phyloP scores from a whole-genome alignment of 2,329 filamentous ascomycete species.

The Thelonectria olida region DNA sequence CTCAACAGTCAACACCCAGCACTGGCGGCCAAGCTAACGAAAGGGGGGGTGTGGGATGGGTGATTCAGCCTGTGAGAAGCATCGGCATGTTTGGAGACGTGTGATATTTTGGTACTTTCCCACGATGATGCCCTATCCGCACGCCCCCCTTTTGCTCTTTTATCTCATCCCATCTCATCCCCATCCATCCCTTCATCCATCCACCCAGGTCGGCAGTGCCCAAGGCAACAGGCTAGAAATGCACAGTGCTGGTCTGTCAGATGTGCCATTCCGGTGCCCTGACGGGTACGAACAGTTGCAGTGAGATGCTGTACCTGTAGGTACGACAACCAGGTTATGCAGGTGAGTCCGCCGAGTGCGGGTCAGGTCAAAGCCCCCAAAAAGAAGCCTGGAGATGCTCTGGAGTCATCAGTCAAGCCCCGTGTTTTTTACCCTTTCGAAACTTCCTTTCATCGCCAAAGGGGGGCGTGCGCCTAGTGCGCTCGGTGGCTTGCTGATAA shows the following conservation, averaged over 20 bases:
- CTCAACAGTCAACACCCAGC: neutral
- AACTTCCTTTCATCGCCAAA: neutral
- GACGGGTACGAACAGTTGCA: no score
- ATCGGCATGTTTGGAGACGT: neutral
- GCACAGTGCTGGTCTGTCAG: neutral
- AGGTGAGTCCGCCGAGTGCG: constrained; percentile 5
- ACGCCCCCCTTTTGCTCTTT: neutral
- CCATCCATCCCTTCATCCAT: neutral
- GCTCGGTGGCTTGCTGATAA: constrained; percentile 33
- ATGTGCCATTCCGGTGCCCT: no score
- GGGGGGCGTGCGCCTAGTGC: constrained; percentile 23
- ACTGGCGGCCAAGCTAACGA: constrained; percentile 1
- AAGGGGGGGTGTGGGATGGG: no score
- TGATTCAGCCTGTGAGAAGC: no score
- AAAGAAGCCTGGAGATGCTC: neutral
- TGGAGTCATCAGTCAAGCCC: neutral
- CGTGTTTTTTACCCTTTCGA: constrained; percentile 11
- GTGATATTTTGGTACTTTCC: constrained; percentile 12
- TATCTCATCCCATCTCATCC: neutral
- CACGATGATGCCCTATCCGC: neutral
- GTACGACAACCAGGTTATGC: constrained; percentile 10
- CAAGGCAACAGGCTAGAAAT: neutral
- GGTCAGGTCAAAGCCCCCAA: constrained; percentile 1
- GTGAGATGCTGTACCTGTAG: neutral
- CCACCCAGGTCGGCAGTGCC: neutral